Evolutionary conservation across 2,329 filamentous ascomycete species (phyloP).

Genomic region (Camillea tinctor): DNA sequence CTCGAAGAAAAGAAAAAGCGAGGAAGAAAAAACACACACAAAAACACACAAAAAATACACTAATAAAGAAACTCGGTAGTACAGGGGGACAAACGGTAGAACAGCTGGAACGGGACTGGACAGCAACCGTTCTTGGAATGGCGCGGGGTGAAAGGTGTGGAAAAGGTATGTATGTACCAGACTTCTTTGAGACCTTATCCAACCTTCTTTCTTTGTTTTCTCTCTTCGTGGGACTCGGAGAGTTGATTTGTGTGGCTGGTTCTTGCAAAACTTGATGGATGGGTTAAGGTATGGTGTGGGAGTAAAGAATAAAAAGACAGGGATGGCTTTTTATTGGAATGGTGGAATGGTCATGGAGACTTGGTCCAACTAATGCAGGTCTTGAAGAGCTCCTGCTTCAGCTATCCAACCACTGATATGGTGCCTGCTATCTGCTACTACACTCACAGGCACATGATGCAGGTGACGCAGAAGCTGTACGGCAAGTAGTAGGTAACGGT

Average conservation of each 20-base stretch:
- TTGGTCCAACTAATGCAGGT: slow-evolving; percentile 8
- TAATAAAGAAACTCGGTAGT: too few species aligned
- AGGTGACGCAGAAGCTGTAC: background rate
- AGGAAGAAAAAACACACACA: slow-evolving; percentile 9
- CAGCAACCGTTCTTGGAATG: slow-evolving; percentile 19
- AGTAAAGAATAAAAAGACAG: background rate
- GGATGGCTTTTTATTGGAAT: slow-evolving; percentile 5
- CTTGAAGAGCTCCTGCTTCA: background rate
- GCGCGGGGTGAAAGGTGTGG: slow-evolving; percentile 8
- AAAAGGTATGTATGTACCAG: background rate
- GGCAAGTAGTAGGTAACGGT: background rate
- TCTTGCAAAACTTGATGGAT: slow-evolving; percentile 1
- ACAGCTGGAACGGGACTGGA: background rate
- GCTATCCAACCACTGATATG: background rate
- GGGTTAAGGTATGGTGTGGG: background rate
- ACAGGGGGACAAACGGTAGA: slow-evolving; percentile 8
- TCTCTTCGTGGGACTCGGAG: background rate
- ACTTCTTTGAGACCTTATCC: slow-evolving; percentile 8
- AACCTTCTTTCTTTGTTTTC: slow-evolving; percentile 5
- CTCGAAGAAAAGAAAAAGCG: slow-evolving; percentile 13
- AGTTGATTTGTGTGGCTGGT: slow-evolving; percentile 18
- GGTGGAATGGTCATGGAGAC: background rate
- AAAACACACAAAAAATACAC: background rate
- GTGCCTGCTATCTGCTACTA: background rate
- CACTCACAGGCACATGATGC: slow-evolving; percentile 1